Base-by-base conservation (phyloP, 1,284 basidiomycete genomes). In the Cutaneotrichosporon mucoides region DNA sequence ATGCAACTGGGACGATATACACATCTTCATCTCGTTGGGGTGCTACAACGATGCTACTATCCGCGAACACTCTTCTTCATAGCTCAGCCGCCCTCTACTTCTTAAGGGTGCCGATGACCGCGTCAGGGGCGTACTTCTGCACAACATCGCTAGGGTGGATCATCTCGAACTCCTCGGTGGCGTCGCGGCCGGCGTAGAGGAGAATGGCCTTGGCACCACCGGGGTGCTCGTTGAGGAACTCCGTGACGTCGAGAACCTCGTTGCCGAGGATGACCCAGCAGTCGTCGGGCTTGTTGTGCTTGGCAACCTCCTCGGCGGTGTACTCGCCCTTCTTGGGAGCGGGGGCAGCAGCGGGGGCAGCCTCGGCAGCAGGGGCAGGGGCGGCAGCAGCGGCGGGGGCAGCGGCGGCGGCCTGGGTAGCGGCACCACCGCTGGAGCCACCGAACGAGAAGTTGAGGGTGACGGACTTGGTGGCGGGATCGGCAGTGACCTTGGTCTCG, bases 151-250 rank as follows among this genome's bases (percentile, higher is more conserved):
- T 70, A 16, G 79, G 78, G 67, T 81, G 79, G 40, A 78, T 69
- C 74, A 77, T 73, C 41, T 51, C 66, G 51, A 75, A 76, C 61
- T 76, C 75, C 65, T 66, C 65, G 51, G 41, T 95, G 42, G 92
- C 92, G 76, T 96, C 92, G 36, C 91, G 84, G 43, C 93, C 93
- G 45, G 90, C 92, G 75, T 95, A 97, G 45, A 95, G 81, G 64
- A 94, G 70, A 73, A 96, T 91, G 1, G 92, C 91, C 81, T 93
- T 92, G 80, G 88, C 88, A 64, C 90, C 89, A 82, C 92, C 91
- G 13, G 89, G 73, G 63, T 75, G 75, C 50, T 76, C 73, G 41
- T 68, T 47, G 37, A 76, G 66, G 70, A 76, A 76, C 76, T 73
- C 69, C 60, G 75, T 76, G 24, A 75, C 70, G 64, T 75, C 70